Conservation (phyloP, 2,329 filamentous ascomycete species). For the Septoria petroselini region DNA sequence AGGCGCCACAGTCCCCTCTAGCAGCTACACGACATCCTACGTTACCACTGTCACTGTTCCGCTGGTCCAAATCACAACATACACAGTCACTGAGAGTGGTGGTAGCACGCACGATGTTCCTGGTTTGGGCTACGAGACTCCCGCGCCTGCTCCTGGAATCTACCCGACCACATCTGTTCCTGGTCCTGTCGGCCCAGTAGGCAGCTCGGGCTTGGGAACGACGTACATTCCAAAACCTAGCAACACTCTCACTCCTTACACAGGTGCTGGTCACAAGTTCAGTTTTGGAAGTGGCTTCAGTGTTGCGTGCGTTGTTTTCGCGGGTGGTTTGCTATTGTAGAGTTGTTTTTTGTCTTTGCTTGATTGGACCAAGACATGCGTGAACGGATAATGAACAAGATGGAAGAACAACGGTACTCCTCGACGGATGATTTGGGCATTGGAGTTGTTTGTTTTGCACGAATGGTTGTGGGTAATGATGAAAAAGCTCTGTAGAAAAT, state of each 20-base stretch:
- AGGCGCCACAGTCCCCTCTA: slow-evolving; percentile 35
- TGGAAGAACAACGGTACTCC: not conserved
- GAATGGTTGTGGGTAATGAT: too few relatives aligned
- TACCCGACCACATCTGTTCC: slow-evolving; percentile 17
- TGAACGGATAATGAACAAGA: not conserved
- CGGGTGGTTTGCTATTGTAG: not conserved
- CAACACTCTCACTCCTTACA: slow-evolving; percentile 10
- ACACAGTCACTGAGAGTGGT: slow-evolving; percentile 21
- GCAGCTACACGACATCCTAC: slow-evolving; percentile 35
- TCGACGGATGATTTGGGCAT: too few relatives aligned
- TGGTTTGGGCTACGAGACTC: slow-evolving; percentile 24
- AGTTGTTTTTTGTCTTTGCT: not conserved
- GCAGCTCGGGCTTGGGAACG: slow-evolving; percentile 11
- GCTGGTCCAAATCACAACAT: slow-evolving; percentile 32
- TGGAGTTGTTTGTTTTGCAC: too few relatives aligned
- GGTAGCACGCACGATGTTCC: slow-evolving; percentile 18
- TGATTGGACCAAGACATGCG: too few relatives aligned
- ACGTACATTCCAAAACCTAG: slow-evolving; percentile 13
- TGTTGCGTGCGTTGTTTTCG: not conserved
- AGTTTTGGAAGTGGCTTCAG: not conserved
- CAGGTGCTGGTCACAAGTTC: slow-evolving; percentile 1
- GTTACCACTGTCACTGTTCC: slow-evolving; percentile 47
- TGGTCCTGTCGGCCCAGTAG: slow-evolving; percentile 15
- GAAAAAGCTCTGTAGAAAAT: too few relatives aligned
- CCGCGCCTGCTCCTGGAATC: slow-evolving; percentile 15